Evolutionary conservation across 257 asterid species (phyloP).

Genomic region (Fraxinus anomala): DNA sequence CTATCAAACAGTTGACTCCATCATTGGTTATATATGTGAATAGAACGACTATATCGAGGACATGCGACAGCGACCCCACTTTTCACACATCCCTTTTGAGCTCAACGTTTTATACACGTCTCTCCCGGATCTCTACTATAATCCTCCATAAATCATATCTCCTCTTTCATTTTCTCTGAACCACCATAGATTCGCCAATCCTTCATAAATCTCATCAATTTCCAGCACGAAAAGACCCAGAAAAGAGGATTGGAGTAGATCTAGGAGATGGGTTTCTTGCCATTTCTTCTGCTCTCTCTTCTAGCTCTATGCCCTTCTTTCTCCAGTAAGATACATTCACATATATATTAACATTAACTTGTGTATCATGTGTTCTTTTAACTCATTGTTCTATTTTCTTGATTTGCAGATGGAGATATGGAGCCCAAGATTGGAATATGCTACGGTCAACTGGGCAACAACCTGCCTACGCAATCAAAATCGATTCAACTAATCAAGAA

Average conservation of each 20-base stretch:
- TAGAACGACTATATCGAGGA: neutral
- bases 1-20: neutral
- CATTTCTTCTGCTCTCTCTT: slow-evolving; percentile 30
- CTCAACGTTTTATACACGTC: slow-evolving; percentile 30
- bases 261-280: slow-evolving; percentile 25
- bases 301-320: slow-evolving; percentile 29
- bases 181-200: neutral
- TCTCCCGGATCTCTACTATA: slow-evolving; percentile 3
- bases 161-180: neutral
- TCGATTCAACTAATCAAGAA: slow-evolving; percentile 58
- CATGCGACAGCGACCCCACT: neutral
- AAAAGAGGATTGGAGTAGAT: slow-evolving; percentile 1
- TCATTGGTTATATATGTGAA: no score
- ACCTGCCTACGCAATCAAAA: slow-evolving; percentile 58
- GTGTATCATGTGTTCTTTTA: neutral
- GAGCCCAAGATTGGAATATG: slow-evolving; percentile 68
- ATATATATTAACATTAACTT: neutral
- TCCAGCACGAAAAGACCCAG: neutral
- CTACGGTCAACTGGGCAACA: slow-evolving; percentile 91
- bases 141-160: neutral
- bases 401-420: slow-evolving; percentile 52
- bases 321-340: slow-evolving; percentile 32
- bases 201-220: neutral
- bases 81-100: slow-evolving; percentile 6
- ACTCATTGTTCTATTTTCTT: neutral